These are phyloP conservation scores for Hypomontagnella monticulosa DNA, from an alignment of 495 filamentous ascomycete species.

Conservation along the genomic window DNA sequence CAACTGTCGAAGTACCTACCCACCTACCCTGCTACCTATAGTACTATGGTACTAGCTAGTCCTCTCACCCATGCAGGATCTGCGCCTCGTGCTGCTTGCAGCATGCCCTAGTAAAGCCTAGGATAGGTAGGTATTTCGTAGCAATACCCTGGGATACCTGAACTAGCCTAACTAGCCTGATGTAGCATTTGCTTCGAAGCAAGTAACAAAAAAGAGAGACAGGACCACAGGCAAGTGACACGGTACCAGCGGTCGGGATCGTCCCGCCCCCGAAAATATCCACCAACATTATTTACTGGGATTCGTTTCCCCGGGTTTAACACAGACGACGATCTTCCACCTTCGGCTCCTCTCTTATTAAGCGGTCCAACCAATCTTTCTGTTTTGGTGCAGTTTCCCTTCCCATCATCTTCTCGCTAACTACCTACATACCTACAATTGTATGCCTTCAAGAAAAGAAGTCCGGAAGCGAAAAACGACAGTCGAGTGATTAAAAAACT, in stretches of 20 bases:
- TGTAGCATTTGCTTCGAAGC: conserved; percentile 28
- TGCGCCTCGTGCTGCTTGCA: conserved; percentile 38
- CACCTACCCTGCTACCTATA: background rate
- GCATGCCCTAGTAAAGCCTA: conserved; percentile 34
- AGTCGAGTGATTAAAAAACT: background rate
- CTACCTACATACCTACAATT: conserved; percentile 5
- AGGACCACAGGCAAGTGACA: background rate
- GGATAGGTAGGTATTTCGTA: conserved; percentile 37
- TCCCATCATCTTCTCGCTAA: conserved; percentile 13
- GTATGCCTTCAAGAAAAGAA: conserved; percentile 4
- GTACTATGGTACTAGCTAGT: background rate
- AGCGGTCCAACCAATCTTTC: conserved; percentile 33
- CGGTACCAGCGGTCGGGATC: conserved; percentile 37
- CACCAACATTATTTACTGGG: conserved; percentile 33
- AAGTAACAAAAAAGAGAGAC: background rate
- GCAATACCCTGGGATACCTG: conserved; percentile 23
- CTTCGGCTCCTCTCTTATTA: conserved; percentile 30
- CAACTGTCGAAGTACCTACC: background rate
- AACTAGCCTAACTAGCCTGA: conserved; percentile 25
- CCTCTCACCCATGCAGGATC: conserved; percentile 30
- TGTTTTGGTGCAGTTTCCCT: conserved; percentile 13
- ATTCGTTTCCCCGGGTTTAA: conserved; percentile 42
- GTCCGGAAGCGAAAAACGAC: conserved; percentile 2
- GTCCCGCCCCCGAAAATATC: conserved; percentile 38
- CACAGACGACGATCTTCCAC: conserved; percentile 32